Conservation (phyloP, 169 alveolate genomes). For the Plasmodium reichenowi region DNA sequence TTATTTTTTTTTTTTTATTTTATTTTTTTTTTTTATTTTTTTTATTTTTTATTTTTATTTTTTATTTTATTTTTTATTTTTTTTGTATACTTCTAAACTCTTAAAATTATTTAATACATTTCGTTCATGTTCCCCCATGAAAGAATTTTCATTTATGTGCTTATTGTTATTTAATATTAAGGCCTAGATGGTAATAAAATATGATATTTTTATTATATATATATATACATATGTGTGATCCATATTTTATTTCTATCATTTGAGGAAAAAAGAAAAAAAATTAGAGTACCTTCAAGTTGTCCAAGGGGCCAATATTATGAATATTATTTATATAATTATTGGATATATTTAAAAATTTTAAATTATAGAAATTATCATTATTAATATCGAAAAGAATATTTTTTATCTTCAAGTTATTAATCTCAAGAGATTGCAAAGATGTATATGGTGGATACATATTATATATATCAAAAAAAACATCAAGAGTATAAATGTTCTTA, state of each 20-base stretch:
- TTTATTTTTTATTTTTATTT: neutral
- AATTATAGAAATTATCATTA: slow-evolving; percentile 36
- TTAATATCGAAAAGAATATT: slow-evolving; percentile 49
- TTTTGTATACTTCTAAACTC: slow-evolving; percentile 22
- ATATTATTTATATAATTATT: slow-evolving; percentile 49
- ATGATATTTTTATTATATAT: no score
- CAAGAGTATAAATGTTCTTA: slow-evolving; percentile 52
- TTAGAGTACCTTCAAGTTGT: slow-evolving; percentile 28
- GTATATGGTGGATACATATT: slow-evolving; percentile 68
- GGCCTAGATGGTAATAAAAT: slow-evolving; percentile 9
- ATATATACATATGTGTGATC: neutral
- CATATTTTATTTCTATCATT: neutral
- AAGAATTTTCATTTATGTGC: slow-evolving; percentile 64
- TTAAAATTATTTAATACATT: slow-evolving; percentile 25
- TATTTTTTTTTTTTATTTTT: no score
- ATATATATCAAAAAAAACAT: slow-evolving; percentile 47
- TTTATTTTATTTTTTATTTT: no score
- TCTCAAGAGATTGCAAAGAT: slow-evolving; percentile 32
- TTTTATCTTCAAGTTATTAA: slow-evolving; percentile 43
- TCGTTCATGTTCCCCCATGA: slow-evolving; percentile 17
- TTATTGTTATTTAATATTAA: slow-evolving; percentile 61
- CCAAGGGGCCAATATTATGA: slow-evolving; percentile 50
- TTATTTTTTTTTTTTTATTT: neutral
- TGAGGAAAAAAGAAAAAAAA: neutral
- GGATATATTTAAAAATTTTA: slow-evolving; percentile 21